Conservation (phyloP, 2,329 filamentous ascomycete genomes). For the Cytospora schulzeri region DNA sequence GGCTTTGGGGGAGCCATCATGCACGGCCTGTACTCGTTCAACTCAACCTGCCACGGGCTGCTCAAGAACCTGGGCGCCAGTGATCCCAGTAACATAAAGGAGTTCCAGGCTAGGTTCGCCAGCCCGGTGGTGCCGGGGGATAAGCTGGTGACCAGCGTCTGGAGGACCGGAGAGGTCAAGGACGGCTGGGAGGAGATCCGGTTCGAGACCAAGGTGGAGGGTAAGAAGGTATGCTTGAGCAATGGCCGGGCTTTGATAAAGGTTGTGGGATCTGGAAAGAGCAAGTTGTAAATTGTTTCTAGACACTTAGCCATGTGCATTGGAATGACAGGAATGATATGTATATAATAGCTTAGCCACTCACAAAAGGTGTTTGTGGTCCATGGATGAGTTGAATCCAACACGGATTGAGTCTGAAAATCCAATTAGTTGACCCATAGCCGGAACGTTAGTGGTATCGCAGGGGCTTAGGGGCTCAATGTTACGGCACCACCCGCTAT, state of each 20-base stretch:
- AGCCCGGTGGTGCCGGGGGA: slow-evolving; percentile 82
- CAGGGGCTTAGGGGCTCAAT: background rate
- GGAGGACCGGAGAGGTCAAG: slow-evolving; percentile 71
- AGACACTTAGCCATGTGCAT: background rate
- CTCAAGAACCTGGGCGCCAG: slow-evolving; percentile 73
- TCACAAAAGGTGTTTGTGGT: background rate
- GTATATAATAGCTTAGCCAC: background rate
- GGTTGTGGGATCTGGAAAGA: slow-evolving; percentile 57
- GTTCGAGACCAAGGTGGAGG: slow-evolving; percentile 75
- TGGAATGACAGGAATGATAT: background rate
- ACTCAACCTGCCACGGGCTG: slow-evolving; percentile 73
- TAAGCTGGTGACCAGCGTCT: slow-evolving; percentile 78
- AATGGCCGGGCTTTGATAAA: slow-evolving; percentile 83
- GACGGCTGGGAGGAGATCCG: slow-evolving; percentile 79
- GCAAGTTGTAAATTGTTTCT: slow-evolving; percentile 58
- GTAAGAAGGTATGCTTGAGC: slow-evolving; percentile 82
- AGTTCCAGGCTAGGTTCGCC: slow-evolving; percentile 88
- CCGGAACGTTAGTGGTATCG: background rate
- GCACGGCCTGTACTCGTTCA: slow-evolving; percentile 88
- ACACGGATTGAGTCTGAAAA: background rate
- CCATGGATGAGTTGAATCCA: background rate
- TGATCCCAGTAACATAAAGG: slow-evolving; percentile 78
- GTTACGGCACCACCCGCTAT: background rate
- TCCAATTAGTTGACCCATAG: no score
- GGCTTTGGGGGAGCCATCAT: slow-evolving; percentile 88